Conservation (phyloP, 2,329 filamentous ascomycete species). For the Ploettnerulaceae sp. region DNA sequence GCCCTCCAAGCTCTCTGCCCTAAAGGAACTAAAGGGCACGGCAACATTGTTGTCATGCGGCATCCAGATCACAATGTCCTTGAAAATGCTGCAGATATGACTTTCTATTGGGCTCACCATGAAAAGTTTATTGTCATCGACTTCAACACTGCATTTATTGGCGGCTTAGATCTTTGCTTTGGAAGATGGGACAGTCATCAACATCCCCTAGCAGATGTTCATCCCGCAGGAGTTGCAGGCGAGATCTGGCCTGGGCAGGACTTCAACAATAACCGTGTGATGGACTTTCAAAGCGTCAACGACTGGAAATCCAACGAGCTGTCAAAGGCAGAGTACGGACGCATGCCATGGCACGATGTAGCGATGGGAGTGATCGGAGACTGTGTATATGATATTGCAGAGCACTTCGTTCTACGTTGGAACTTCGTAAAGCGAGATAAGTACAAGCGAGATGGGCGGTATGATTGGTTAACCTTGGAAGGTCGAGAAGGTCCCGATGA, state of each 20-base stretch:
- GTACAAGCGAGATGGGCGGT: constrained; percentile 82
- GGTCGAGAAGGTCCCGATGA: constrained; percentile 74
- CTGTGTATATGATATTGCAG: constrained; percentile 87
- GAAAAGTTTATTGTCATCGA: constrained; percentile 97
- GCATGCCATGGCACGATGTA: constrained; percentile 99
- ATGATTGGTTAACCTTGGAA: constrained; percentile 79
- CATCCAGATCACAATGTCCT: constrained; percentile 95
- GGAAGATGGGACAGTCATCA: constrained; percentile 88
- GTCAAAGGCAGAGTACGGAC: constrained; percentile 82
- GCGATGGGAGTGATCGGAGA: constrained; percentile 87
- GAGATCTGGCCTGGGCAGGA: constrained; percentile 95
- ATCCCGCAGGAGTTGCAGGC: constrained; percentile 74
- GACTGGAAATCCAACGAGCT: constrained; percentile 94
- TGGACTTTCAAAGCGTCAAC: constrained; percentile 88
- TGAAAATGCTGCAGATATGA: constrained; percentile 92
- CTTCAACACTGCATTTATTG: constrained; percentile 85
- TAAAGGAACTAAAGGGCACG: constrained; percentile 72
- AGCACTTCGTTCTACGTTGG: constrained; percentile 93
- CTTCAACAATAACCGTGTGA: constrained; percentile 94
- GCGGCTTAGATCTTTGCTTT: constrained; percentile 91
- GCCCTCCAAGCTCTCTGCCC: constrained; percentile 75
- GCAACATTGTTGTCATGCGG: constrained; percentile 83
- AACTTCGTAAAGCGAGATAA: constrained; percentile 97
- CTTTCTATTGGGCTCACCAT: constrained; percentile 96
- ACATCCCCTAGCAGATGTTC: constrained; percentile 80